Base-by-base conservation (phyloP, 2,329 filamentous ascomycete species). In the Hypocreales sp. region DNA sequence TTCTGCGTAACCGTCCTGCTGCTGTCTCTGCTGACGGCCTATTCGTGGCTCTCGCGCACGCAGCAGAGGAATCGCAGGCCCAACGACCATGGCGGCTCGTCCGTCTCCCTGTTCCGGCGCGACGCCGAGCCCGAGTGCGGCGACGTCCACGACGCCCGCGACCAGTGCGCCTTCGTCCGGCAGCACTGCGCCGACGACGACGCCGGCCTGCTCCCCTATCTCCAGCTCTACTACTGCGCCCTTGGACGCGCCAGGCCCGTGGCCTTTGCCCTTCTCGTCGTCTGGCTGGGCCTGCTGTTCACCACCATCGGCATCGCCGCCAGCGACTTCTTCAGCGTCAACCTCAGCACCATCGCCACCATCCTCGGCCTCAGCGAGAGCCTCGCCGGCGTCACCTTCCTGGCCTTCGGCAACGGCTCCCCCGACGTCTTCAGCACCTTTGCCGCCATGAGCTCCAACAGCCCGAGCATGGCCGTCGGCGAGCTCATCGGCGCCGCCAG, bases 351-450 rank as follows among this genome's bases (percentile, higher is more conserved):
- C 9, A 90, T 98, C 41, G 77, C 90, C 14, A 77, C 67, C 31
- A 72, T 94, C 28, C 64, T 95, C 16, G 86, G 87, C 13, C 77
- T 98, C 60, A 94, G 86, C 50, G 86, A 98, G 58, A 95, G 83
- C 50, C 67, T 98, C 53, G 84, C 90, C 0, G 90, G 90, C 20
- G 92, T 98, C 16, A 98, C 90, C 1, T 92, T 98, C 44, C 59
- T 98, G 28, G 90, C 90, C 7, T 92, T 98, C 53, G 90, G 90
- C 37, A 98, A 98, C 59, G 90, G 90, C 28, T 95, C 87, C 35
- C 90, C 90, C 3, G 90, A 98, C 53, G 86, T 98, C 24, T 98
- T 98, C 53, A 94, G 86, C 38, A 98, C 90, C 3, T 95, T 98
- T 55, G 90, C 90, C 11, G 92, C 90, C 40, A 95, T 98, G 83